Evolutionary conservation across 1,284 basidiomycete species (phyloP), one percentile per base, ranked within the genome.

Genomic region (Boletus hoseneyae): DNA sequence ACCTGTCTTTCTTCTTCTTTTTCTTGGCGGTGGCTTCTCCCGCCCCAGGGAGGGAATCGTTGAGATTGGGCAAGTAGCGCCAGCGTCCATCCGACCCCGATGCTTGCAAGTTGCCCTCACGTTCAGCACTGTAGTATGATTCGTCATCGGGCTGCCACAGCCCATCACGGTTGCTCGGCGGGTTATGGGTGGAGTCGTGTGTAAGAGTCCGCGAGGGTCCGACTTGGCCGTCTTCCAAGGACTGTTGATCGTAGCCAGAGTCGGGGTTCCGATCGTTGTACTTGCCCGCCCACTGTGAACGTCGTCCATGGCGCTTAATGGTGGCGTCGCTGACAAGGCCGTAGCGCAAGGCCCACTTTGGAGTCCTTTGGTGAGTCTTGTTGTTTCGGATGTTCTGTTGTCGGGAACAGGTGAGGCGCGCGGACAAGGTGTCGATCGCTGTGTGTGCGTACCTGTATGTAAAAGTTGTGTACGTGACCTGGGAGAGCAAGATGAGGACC

Each of bases 321-420:
- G 86, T 82, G 19, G 82, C 73, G 25, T 80, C 85, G 65, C 94
- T 81, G 57, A 97, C 82, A 42, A 97, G 84, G 32, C 93, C 93
- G 64, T 90, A 91, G 54, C 85, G 83, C 67, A 92, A 78, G 0
- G 89, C 90, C 95, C 95, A 98, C 66, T 96, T 93, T 15, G 95
- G 95, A 19, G 94, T 97, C 50, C 95, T 85, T 25, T 80, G 77
- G 63, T 89, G 79, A 61, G 84, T 95, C 75, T 94, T 91, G 77
- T 97, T 97, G 74, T 97, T 97, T 47, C 95, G 80, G 58, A 98
- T 85, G 71, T 96, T 97, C 83, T 97, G 70, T 33, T 53, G 12
- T 55, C 18, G 45, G 8, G 19, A 36, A 58, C 27, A 56, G 45
- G 30, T 57, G 52, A 48, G 50, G 47, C 48, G 49, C 23, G 25